phyloP scores from a whole-genome alignment of 1,284 basidiomycete species.

The Ceratobasidium sp. region DNA sequence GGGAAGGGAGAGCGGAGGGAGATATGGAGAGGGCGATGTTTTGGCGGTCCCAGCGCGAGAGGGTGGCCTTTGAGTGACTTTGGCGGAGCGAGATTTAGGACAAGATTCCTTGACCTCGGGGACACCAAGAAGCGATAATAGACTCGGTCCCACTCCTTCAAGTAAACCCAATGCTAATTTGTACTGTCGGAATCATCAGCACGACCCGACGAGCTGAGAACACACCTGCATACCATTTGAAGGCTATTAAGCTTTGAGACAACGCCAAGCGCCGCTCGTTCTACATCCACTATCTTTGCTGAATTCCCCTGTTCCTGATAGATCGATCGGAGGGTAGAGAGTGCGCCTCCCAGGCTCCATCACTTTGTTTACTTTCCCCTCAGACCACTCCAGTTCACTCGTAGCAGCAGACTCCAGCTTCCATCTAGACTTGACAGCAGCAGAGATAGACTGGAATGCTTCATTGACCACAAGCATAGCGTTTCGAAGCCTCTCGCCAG shows the following conservation, averaged over 20 bases:
- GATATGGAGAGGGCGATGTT: neutral
- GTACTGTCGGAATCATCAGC: slow-evolving; percentile 73
- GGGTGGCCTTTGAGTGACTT: slow-evolving; percentile 4
- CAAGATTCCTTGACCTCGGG: neutral
- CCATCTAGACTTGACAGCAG: slow-evolving; percentile 70
- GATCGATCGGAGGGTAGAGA: slow-evolving; percentile 53
- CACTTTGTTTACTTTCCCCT: slow-evolving; percentile 17
- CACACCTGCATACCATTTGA: slow-evolving; percentile 14
- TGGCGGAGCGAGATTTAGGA: slow-evolving; percentile 21
- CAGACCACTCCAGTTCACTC: slow-evolving; percentile 21
- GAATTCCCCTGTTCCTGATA: slow-evolving; percentile 53
- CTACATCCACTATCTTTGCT: slow-evolving; percentile 55
- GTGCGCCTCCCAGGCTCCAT: slow-evolving; percentile 48
- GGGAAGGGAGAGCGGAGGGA: slow-evolving; percentile 15
- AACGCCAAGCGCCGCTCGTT: slow-evolving; percentile 61
- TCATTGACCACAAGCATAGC: slow-evolving; percentile 66
- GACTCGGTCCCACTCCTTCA: slow-evolving; percentile 1
- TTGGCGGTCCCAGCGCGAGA: slow-evolving; percentile 10
- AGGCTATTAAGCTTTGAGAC: slow-evolving; percentile 60
- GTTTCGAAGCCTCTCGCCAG: slow-evolving; percentile 34
- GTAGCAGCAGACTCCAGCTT: slow-evolving; percentile 54
- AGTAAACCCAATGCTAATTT: slow-evolving; percentile 63
- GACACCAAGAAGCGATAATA: slow-evolving; percentile 12
- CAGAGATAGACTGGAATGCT: slow-evolving; percentile 69
- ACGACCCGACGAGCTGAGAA: slow-evolving; percentile 56